phyloP scores from a whole-genome alignment of 257 asterid species.

The Parsonsia alboflavescens region DNA sequence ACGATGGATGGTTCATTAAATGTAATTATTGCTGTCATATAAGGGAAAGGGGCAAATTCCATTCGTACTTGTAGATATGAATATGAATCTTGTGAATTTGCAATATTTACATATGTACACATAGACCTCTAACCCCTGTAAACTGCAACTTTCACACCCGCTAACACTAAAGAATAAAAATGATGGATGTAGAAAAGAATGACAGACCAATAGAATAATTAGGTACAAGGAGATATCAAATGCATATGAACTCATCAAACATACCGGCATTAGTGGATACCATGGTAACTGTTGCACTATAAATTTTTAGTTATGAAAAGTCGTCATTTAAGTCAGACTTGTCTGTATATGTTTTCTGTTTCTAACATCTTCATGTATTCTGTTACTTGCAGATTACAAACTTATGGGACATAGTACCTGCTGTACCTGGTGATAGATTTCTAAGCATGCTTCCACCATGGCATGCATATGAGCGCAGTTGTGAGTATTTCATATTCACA shows the following conservation, averaged over 20 bases:
- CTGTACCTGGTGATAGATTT: conserved; percentile 78
- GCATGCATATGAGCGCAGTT: conserved; percentile 94
- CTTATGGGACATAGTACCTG: conserved; percentile 82
- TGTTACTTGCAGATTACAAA: conserved; percentile 40
- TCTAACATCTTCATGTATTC: conserved; percentile 15
- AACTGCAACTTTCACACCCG: background rate
- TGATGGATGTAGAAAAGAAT: background rate
- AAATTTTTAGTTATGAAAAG: background rate
- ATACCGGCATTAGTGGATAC: background rate
- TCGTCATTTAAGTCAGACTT: background rate
- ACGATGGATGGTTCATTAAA: background rate
- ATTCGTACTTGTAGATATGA: background rate
- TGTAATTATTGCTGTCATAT: background rate
- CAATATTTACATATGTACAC: background rate
- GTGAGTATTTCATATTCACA: conserved; percentile 77
- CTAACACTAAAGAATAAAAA: background rate
- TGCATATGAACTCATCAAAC: background rate
- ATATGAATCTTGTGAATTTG: background rate
- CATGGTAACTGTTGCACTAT: background rate
- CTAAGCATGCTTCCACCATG: conserved; percentile 95
- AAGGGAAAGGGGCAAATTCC: background rate
- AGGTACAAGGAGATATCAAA: background rate
- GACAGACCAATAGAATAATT: background rate
- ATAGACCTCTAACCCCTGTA: background rate
- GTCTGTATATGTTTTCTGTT: background rate